Percentiles rank a stretch among this genome's conserved stretches.
These are phyloP conservation scores for Penicillium italicum DNA, from an alignment of 2,329 filamentous ascomycete species.

Conservation along the genomic window DNA sequence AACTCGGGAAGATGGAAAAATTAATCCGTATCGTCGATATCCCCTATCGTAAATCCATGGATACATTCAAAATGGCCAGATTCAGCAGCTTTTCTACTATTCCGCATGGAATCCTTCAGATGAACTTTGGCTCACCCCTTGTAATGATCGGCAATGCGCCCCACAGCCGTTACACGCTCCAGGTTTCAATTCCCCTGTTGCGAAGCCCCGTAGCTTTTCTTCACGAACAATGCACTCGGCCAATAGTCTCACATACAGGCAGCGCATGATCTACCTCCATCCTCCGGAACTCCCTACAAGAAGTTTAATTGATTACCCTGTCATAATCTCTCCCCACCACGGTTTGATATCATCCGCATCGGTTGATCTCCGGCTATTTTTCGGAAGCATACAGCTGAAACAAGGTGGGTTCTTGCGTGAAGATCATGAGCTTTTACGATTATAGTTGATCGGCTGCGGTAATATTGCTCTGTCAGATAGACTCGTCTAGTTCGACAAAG, in stretches of 20 bases:
- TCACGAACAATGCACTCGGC: neutral
- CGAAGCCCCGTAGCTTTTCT: neutral
- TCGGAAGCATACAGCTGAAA: neutral
- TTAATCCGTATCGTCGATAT: too few relatives aligned
- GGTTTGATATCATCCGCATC: neutral
- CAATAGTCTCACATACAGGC: neutral
- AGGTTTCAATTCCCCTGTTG: neutral
- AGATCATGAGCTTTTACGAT: neutral
- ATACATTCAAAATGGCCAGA: neutral
- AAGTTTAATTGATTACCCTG: neutral
- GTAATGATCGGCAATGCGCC: neutral
- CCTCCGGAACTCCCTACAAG: neutral
- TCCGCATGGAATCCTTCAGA: neutral
- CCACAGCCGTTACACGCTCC: neutral
- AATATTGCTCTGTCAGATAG: neutral
- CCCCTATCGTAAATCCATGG: too few relatives aligned
- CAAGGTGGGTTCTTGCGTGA: neutral
- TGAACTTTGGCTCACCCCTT: neutral
- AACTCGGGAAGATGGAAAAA: neutral
- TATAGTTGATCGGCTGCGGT: neutral
- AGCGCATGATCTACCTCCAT: neutral
- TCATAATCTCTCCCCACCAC: neutral
- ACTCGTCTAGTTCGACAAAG: neutral
- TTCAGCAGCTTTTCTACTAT: too few relatives aligned
- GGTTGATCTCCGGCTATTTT: neutral